Base-by-base conservation (phyloP, 495 filamentous ascomycete genomes). In the Podospora australis region DNA sequence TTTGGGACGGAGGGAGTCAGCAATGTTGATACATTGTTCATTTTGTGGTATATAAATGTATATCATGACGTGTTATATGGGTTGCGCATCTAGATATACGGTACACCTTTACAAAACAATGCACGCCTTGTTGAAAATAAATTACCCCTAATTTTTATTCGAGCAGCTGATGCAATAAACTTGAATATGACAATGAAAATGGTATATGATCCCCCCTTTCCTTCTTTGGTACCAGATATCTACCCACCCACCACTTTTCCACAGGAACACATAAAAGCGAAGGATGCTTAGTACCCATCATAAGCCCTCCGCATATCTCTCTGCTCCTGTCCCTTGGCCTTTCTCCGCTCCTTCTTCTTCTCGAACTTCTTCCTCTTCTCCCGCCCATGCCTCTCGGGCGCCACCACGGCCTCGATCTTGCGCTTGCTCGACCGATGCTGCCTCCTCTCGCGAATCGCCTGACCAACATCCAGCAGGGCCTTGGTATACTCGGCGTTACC, bases 301-400 rank as follows among this genome's bases (percentile, higher is more conserved):
- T 53, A 58, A 16, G 30, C 49, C 45, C 35, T 50, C 72, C 91
- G 81, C 64, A 72, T 70, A 42, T 81, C 81, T 60, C 81, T 79
- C 65, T 84, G 75, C 65, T 84, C 81, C 55, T 65, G 58, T 0
- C 83, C 81, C 66, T 76, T 87, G 66, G 85, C 87, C 70, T 86
- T 91, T 62, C 86, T 79, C 70, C 80, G 82, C 54, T 80, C 84
- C 65, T 81, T 89, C 76, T 91, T 90, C 70, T 81, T 82, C 56
- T 90, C 90, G 48, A 84, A 81, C 70, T 85, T 91, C 67, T 82
- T 85, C 67, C 77, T 80, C 82, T 97, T 98, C 55, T 84, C 80
- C 58, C 73, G 73, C 9, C 81, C 87, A 49, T 77, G 78, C 55
- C 73, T 81, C 71, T 96, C 88, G 8, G 92, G 91, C 50, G 84